Percentiles rank a stretch among this genome's conserved stretches.
Conservation (phyloP, 768 basidiomycete species). For the Chiua virens region DNA sequence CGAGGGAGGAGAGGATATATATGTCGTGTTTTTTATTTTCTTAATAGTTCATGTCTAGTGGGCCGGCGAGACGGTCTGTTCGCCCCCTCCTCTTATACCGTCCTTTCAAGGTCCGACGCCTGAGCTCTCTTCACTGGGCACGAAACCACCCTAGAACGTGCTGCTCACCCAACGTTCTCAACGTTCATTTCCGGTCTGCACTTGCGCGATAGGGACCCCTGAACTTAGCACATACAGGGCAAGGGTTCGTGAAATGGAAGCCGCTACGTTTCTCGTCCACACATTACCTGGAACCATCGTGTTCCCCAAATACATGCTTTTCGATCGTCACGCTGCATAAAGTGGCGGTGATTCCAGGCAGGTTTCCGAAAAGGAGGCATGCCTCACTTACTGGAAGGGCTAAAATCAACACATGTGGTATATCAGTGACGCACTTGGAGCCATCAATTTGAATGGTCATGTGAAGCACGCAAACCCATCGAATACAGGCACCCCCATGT, state of each 20-base stretch:
- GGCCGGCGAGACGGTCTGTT: constrained; percentile 14
- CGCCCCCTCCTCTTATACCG: constrained; percentile 22
- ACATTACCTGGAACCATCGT: constrained; percentile 2
- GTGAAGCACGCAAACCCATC: constrained; percentile 5
- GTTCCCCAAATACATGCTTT: background rate
- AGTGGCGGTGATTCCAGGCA: background rate
- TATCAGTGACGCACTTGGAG: background rate
- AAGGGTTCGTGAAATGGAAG: constrained; percentile 18
- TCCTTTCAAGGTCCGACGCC: constrained; percentile 24
- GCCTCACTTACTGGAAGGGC: background rate
- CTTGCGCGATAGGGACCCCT: constrained; percentile 2
- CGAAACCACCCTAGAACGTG: constrained; percentile 29
- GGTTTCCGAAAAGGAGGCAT: too few species aligned
- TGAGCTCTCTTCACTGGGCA: constrained; percentile 4
- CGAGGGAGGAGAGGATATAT: background rate
- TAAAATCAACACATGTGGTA: background rate
- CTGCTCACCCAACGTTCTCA: background rate
- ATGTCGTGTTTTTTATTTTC: constrained; percentile 5
- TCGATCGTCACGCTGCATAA: constrained; percentile 10
- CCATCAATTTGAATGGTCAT: background rate
- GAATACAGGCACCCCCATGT: background rate
- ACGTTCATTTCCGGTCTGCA: constrained; percentile 23
- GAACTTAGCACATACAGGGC: constrained; percentile 2
- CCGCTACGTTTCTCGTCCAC: background rate
- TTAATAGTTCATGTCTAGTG: constrained; percentile 30